Base-by-base conservation (phyloP, 1,139 yeast species). In the Candida gigantensis region DNA sequence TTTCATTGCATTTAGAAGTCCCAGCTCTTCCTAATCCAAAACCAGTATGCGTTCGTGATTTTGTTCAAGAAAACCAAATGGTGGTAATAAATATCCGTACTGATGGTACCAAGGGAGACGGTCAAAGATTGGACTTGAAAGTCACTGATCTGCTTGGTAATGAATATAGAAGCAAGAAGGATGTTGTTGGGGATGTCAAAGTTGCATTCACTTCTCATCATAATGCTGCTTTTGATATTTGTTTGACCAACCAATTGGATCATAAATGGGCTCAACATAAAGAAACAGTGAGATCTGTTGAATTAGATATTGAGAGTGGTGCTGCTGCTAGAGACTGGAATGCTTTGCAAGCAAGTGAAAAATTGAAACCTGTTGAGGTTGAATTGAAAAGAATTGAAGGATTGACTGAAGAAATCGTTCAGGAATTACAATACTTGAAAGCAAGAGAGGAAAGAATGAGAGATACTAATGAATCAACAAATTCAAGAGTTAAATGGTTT, bases 301-400 rank as follows among this genome's bases (percentile, higher is more conserved):
- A 89, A 57, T 72, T 92, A 54, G 97, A 90, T 49, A 84, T 92
- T 41, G 97, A 92, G 62, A 83, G 90, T 47, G 98, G 98, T 23
- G 86, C 97, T 37, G 88, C 90, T 51, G 97, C 97, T 27, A 83
- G 97, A 64, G 97, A 92, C 65, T 92, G 97, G 97, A 88, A 88
- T 58, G 89, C 94, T 18, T 72, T 89, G 46, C 97, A 90, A 68
- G 90, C 96, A 27, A 78, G 86, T 32, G 97, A 90, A 63, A 87
- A 88, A 59, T 80, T 92, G 63, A 87, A 85, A 67, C 97, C 98
- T 8, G 79, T 84, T 33, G 98, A 92, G 63, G 81, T 89, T 37
- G 95, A 87, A 53, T 73, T 92, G 60, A 81, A 90, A 60, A 81
- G 86, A 57, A 70, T 90, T 42, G 90, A 87, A 60, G 95, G 85